Evolutionary conservation across 495 filamentous ascomycete species (phyloP).

Genomic region (Aspergillus nanangensis): DNA sequence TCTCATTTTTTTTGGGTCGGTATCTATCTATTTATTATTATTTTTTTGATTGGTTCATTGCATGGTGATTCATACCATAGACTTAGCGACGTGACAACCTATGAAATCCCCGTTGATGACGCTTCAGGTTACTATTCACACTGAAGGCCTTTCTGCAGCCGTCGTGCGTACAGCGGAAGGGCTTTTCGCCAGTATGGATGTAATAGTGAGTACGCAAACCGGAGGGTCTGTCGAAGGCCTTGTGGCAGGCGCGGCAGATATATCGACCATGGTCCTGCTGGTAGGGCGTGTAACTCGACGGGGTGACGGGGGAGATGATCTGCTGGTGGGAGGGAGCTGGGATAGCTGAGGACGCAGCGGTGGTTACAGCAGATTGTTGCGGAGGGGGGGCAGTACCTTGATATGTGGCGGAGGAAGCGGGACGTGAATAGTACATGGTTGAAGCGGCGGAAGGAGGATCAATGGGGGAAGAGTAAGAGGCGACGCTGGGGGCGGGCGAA

Average conservation of each 20-base stretch:
- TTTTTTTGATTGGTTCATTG: not conserved
- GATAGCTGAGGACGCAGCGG: constrained; percentile 13
- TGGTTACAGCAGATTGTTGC: constrained; percentile 6
- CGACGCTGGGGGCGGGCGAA: constrained; percentile 37
- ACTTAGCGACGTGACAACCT: constrained; percentile 32
- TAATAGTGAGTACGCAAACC: constrained; percentile 95
- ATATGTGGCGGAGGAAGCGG: constrained; percentile 24
- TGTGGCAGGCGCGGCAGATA: constrained; percentile 96
- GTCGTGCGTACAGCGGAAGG: constrained; percentile 92
- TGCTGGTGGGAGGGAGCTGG: constrained; percentile 18
- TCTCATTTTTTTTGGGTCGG: constrained; percentile 1
- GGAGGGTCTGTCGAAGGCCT: constrained; percentile 91
- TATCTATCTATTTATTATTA: constrained; percentile 2
- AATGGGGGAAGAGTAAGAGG: constrained; percentile 34
- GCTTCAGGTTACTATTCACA: constrained; percentile 98
- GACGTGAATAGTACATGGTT: constrained; percentile 28
- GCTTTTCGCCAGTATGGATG: constrained; percentile 97
- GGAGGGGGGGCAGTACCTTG: constrained; percentile 10
- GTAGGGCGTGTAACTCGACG: constrained; percentile 76
- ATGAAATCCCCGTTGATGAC: constrained; percentile 95
- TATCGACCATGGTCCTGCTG: constrained; percentile 96
- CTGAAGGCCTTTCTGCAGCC: constrained; percentile 98
- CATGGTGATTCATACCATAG: constrained; percentile 22
- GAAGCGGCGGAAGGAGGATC: constrained; percentile 21
- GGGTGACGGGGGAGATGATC: constrained; percentile 38